Conservation (phyloP, 768 basidiomycete genomes). For the Russula griseocarnosa region DNA sequence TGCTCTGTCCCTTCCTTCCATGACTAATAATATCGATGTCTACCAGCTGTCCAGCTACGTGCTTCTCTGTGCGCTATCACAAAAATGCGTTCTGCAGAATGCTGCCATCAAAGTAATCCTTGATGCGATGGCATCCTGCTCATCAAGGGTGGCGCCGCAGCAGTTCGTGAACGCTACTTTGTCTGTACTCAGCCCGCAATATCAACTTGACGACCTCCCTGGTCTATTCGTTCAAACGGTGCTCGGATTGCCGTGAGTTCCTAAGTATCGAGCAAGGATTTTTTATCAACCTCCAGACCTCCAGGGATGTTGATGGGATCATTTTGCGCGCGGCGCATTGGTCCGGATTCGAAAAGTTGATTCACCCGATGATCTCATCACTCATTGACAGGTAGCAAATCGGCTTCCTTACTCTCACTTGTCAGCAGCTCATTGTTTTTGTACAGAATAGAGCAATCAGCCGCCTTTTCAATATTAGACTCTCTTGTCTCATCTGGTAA, state of each 20-base stretch:
- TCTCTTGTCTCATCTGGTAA: slow-evolving; percentile 8
- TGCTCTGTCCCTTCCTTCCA: accelerated
- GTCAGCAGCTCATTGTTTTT: neutral
- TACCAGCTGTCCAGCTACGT: slow-evolving; percentile 68
- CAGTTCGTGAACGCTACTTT: slow-evolving; percentile 65
- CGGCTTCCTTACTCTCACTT: neutral
- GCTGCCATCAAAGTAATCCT: slow-evolving; percentile 60
- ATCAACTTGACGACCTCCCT: slow-evolving; percentile 46
- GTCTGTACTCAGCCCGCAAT: slow-evolving; percentile 62
- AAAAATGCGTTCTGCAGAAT: slow-evolving; percentile 55
- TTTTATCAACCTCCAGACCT: neutral
- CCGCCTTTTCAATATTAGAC: slow-evolving; percentile 3
- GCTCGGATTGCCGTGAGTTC: slow-evolving; percentile 14
- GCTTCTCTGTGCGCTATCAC: slow-evolving; percentile 64
- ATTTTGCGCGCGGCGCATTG: slow-evolving; percentile 44
- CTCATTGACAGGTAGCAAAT: slow-evolving; percentile 38
- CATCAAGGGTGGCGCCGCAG: slow-evolving; percentile 44
- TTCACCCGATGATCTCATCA: slow-evolving; percentile 48
- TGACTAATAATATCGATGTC: neutral
- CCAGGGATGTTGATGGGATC: slow-evolving; percentile 48
- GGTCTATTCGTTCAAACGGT: slow-evolving; percentile 14
- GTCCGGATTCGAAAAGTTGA: slow-evolving; percentile 53
- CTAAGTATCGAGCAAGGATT: neutral
- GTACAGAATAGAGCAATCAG: slow-evolving; percentile 16
- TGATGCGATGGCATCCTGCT: slow-evolving; percentile 49